These are phyloP conservation scores for Penicillium capsulatum DNA, from an alignment of 2,329 filamentous ascomycete genomes.

Conservation along the genomic window DNA sequence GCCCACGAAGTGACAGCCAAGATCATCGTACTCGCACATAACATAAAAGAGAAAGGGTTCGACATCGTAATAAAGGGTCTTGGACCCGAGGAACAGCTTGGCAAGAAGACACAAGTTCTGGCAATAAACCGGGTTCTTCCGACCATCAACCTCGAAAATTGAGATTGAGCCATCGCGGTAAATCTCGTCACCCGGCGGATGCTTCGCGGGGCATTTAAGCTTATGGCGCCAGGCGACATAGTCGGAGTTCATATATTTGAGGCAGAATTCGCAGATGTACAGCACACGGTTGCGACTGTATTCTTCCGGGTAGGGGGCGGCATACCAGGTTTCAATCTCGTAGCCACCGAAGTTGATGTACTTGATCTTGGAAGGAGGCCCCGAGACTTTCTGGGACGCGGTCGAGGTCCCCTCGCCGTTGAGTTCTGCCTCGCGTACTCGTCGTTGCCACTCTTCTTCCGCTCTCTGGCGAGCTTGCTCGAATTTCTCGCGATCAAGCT, in stretches of 20 bases:
- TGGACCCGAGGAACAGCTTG: slow-evolving; percentile 96
- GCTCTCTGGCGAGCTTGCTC: slow-evolving; percentile 86
- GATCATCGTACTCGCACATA: slow-evolving; percentile 84
- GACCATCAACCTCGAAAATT: slow-evolving; percentile 95
- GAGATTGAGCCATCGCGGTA: slow-evolving; percentile 92
- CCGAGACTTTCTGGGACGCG: slow-evolving; percentile 70
- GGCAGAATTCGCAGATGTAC: slow-evolving; percentile 99
- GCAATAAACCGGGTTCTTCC: slow-evolving; percentile 91
- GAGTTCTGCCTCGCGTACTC: slow-evolving; percentile 58
- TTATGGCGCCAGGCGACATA: slow-evolving; percentile 98
- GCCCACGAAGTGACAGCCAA: slow-evolving; percentile 94
- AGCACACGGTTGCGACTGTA: slow-evolving; percentile 94
- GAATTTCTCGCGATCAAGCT: slow-evolving; percentile 78
- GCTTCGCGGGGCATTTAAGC: slow-evolving; percentile 91
- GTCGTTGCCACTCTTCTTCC: slow-evolving; percentile 83
- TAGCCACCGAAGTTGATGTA: slow-evolving; percentile 97
- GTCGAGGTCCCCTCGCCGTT: slow-evolving; percentile 60
- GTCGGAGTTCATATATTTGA: slow-evolving; percentile 99
- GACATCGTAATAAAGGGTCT: slow-evolving; percentile 99
- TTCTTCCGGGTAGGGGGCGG: slow-evolving; percentile 94
- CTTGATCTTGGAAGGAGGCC: slow-evolving; percentile 92
- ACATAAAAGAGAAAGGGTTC: slow-evolving; percentile 98
- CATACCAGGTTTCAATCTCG: slow-evolving; percentile 99
- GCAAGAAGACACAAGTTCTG: slow-evolving; percentile 90
- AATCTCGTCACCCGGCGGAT: slow-evolving; percentile 95